Percentiles rank a stretch among this genome's conserved stretches.
Evolutionary conservation across 2,329 filamentous ascomycete genomes (phyloP).

Genomic region (Ampelomyces quisqualis): DNA sequence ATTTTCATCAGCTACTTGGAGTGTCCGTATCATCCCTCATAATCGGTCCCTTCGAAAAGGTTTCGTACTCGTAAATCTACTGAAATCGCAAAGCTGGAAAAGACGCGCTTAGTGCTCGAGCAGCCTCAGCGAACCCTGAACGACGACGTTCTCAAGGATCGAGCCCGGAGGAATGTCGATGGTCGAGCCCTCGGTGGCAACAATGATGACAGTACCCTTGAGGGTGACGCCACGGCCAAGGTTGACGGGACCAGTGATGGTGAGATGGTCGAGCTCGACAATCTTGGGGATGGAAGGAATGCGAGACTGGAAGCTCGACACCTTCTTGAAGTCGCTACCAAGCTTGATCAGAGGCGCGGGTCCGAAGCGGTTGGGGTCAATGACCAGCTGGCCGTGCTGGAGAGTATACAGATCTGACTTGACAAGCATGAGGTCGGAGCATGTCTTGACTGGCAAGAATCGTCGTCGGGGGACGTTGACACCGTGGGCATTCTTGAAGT

Average conservation of each 20-base stretch:
- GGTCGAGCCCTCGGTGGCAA: conserved; percentile 94
- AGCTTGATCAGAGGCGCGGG: conserved; percentile 98
- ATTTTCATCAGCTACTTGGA: conserved; percentile 24
- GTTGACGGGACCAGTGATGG: conserved; percentile 96
- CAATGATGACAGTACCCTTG: conserved; percentile 98
- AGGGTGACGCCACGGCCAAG: conserved; percentile 91
- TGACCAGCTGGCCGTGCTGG: conserved; percentile 96
- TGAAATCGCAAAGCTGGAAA: conserved; percentile 16
- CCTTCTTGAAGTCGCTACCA: conserved; percentile 99
- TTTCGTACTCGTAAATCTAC: conserved; percentile 31
- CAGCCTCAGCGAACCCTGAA: conserved; percentile 88
- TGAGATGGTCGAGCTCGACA: conserved; percentile 89
- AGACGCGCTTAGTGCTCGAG: conserved; percentile 60
- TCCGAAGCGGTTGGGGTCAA: conserved; percentile 94
- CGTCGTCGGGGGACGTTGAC: conserved; percentile 97
- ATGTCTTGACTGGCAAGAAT: conserved; percentile 99
- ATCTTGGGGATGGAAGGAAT: conserved; percentile 88
- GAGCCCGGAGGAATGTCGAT: conserved; percentile 97
- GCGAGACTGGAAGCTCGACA: conserved; percentile 90
- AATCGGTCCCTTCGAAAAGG: conserved; percentile 19
- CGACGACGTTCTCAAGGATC: conserved; percentile 97
- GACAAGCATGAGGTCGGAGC: conserved; percentile 98
- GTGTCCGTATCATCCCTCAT: conserved; percentile 23
- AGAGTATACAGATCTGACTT: conserved; percentile 99
- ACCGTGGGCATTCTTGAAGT: conserved; percentile 98